phyloP scores from a whole-genome alignment of 192 early-diverging fungal genomes.

The Backusella parvicylindrica region DNA sequence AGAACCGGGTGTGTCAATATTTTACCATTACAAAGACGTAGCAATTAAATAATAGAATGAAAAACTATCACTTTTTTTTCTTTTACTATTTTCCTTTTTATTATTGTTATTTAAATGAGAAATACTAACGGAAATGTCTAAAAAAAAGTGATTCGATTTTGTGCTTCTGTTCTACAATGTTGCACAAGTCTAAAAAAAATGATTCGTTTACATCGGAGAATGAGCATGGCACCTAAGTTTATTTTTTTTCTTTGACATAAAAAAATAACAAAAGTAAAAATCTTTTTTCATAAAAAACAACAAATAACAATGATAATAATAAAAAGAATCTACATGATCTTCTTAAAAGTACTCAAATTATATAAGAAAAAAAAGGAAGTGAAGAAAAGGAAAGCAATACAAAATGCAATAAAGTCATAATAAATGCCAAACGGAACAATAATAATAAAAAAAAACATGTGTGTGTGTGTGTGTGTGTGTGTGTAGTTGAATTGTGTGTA shows the following conservation, averaged over 20 bases:
- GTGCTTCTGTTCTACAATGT: not conserved
- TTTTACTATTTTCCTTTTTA: not conserved
- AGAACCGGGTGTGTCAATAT: not conserved
- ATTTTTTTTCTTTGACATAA: not conserved
- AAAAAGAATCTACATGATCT: not conserved
- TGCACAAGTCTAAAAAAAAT: not conserved
- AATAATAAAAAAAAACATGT: not conserved
- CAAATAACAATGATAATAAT: not conserved
- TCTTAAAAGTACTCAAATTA: not conserved
- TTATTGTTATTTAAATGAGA: no score
- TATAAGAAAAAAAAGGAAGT: not conserved
- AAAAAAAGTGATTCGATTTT: slow-evolving; percentile 4
- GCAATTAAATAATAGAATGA: not conserved
- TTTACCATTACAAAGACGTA: no score
- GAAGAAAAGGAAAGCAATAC: not conserved
- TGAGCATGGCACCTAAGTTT: not conserved
- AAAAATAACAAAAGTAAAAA: not conserved
- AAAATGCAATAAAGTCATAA: not conserved
- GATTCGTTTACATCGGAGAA: not conserved
- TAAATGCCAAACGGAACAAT: not conserved
- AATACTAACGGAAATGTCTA: no score
- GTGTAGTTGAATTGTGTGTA: not conserved
- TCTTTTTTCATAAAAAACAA: slow-evolving; percentile 2
- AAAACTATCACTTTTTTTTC: not conserved
- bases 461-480: not conserved